Evolutionary conservation across 1,139 yeast genomes (phyloP), one percentile per base, ranked within the genome.

Genomic region (Kodamaea derodonti): DNA sequence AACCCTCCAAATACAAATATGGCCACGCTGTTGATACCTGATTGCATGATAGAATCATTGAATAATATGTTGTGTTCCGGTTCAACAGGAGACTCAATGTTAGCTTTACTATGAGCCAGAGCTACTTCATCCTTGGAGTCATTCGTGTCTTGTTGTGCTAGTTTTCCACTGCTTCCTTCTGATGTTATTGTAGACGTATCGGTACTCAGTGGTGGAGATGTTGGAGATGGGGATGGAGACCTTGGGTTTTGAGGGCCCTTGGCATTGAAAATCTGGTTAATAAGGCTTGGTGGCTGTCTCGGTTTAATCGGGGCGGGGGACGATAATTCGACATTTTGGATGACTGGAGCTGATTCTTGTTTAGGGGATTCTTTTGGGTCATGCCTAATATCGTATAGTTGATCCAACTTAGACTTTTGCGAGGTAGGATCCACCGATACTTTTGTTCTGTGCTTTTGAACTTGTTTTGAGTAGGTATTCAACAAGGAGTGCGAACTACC

Each of bases 1-100:
- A 69, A 69, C 3, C 75, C 75, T 3, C 75, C 75, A 50, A 66
- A 69, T 4, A 66, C 48, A 41, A 60, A 69, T 0, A 69, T 54
- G 8, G 62, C 49, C 4, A 58, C 52, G 4, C 56, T 45, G 30
- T 37, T 35, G 14, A 48, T 35, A 2, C 52, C 56, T 1, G 54
- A 40, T 28, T 51, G 45, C 14, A 47, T 27, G n/a, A 40, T 36
- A 4, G 41, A 17, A 24, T 47, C 49, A 16, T 38, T 36, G 33
- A 44, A 46, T 10, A 45, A 16, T 14, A 41, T 31, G 16, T 36
- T 30, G 29, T 6, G 6, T 7, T 17, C 39, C 17, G 27, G 27
- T 20, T 26, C 30, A 10, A 29, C 37, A 13, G 35, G 24, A 7
- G 29, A 10, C 5, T 26, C 29, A 14, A 26, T 26, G 16, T 14